These are phyloP conservation scores for Saccharata proteae DNA, from an alignment of 2,329 filamentous ascomycete genomes.

Conservation along the genomic window DNA sequence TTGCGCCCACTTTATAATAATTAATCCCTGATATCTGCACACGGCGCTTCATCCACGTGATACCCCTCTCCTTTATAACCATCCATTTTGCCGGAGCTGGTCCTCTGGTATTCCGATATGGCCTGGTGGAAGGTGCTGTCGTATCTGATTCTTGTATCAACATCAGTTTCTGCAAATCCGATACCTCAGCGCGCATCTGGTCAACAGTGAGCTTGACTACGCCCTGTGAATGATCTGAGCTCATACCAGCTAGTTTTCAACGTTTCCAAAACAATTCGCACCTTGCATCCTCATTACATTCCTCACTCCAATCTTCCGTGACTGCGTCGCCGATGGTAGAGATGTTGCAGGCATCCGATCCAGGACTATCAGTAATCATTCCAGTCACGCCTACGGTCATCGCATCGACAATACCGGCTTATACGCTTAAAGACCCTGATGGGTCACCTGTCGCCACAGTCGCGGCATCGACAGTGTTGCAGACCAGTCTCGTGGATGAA, in stretches of 20 bases:
- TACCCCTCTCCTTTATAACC: too few relatives aligned
- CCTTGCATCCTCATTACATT: constrained; percentile 1
- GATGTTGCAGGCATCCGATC: constrained; percentile 18
- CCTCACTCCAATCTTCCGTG: neutral
- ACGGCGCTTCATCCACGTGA: too few relatives aligned
- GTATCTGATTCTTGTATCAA: too few relatives aligned
- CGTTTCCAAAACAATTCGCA: constrained; percentile 6
- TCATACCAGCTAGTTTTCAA: neutral
- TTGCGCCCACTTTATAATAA: too few relatives aligned
- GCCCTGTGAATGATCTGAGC: too few relatives aligned
- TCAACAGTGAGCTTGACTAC: too few relatives aligned
- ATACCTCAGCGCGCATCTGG: too few relatives aligned
- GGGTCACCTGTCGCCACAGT: constrained; percentile 21
- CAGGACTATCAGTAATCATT: constrained; percentile 20
- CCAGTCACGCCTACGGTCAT: constrained; percentile 20
- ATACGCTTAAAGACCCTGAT: constrained; percentile 21
- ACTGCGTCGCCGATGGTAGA: constrained; percentile 5
- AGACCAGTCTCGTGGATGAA: constrained; percentile 19
- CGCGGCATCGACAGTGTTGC: constrained; percentile 17
- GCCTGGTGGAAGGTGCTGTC: too few relatives aligned
- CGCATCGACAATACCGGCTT: constrained; percentile 15
- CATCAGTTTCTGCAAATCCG: too few relatives aligned
- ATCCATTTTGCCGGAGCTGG: too few relatives aligned
- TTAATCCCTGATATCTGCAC: too few relatives aligned
- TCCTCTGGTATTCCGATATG: too few relatives aligned